Base-by-base conservation (phyloP, 1,284 basidiomycete genomes). In the Sporisorium exsertum region DNA sequence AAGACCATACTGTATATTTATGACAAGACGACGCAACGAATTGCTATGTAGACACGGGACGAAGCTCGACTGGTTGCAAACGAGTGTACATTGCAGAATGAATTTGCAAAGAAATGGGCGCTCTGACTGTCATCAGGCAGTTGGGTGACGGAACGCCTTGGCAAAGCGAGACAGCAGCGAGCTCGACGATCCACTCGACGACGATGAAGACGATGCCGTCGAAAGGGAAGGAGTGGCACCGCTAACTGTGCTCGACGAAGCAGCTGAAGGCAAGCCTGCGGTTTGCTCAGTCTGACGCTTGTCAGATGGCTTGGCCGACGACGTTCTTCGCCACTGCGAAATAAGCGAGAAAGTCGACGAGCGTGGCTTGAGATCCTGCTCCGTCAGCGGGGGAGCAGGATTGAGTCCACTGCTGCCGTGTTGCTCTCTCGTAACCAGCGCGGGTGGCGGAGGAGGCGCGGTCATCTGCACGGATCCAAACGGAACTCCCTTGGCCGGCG, bases 381-480 rank as follows among this genome's bases (percentile, higher is more conserved):
- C 33, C 3, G 43, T 45, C n/a, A 22, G 18, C 18, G 43, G 1
- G 12, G 46, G 22, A 13, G 45, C 56, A 13, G 45, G 24, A 12
- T 22, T 27, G 5, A 32, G 22, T 18, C 22, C 45, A 16, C 15
- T 13, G 20, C 16, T 20, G 18, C 37, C 18, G 5, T 40, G 37
- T 16, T 47, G 13, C 16, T 58, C 45, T 18, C 33, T 35, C 22
- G 29, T 37, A 22, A 58, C 56, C 32, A 58, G 43, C 20, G 56
- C 56, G 13, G 56, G 56, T 22, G 56, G 56, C 32, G 56, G 56
- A 18, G 56, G 56, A 26, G 56, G 56, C 18, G 53, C 42, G 16
- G 42, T 16, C 53, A 32, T 32, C 18, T 55, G 53, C 42, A 32
- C 27, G 4, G 42, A 5, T 29, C 40, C 27, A 16, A 55, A 32